Base-by-base conservation (phyloP, 2,329 filamentous ascomycete genomes). In the Bipolaris gigantea region DNA sequence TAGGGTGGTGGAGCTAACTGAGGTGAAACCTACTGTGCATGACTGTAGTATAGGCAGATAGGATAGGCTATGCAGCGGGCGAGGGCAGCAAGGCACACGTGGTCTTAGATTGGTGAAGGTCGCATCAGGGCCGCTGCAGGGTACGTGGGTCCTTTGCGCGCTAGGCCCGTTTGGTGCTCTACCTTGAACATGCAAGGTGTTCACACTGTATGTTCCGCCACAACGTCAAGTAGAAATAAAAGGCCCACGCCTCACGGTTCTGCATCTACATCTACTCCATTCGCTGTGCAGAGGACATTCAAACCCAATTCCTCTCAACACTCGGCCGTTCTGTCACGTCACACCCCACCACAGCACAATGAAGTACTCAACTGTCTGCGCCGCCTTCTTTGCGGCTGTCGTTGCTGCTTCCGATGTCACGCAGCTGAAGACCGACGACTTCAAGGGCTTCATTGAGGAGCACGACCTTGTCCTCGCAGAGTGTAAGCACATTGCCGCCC, bases 401-500 rank as follows among this genome's bases (percentile, higher is more conserved):
- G 85, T 83, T 63, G 79, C 81, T 40, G 81, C 81, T 45, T 96
- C 91, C 42, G 92, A 97, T 75, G 94, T 99, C 62, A 78, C 85
- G 69, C 85, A 90, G 65, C 82, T 99, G 63, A 95, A 89, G 77
- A 87, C 88, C 76, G 90, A 93, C 73, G 90, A 84, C 63, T 99
- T 99, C 76, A 83, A 89, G 65, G 84, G 87, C 57, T 99, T 97
- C 77, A 81, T 99, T 73, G 88, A 88, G 75, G 79, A 86, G 67
- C 89, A 97, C 76, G 87, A 91, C 68, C 84, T 99, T 53, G 93
- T 97, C 50, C 87, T 99, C 59, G 92, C 92, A 68, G 92, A 99
- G 81, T 99, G 90, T 93, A 82, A 79, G 89, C 44, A 8, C 10
- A n/a, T 16, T n/a, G 41, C 46, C 30, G 55, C 15, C 19, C 15